Evolutionary conservation across 2,329 filamentous ascomycete genomes (phyloP).

Genomic region (Aspergillus floridensis): DNA sequence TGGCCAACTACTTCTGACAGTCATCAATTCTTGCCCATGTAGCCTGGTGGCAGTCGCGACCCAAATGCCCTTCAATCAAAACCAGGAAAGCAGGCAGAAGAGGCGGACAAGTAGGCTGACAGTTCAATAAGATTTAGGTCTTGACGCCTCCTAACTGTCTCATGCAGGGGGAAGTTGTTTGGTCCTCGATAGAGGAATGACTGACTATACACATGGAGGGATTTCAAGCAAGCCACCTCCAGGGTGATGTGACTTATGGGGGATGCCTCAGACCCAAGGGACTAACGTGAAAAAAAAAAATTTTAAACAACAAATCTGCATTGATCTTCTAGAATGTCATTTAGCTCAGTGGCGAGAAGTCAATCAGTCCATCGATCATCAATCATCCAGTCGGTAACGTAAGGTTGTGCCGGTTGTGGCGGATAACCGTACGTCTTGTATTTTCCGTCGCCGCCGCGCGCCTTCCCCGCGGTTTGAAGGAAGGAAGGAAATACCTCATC

Average conservation of each 20-base stretch:
- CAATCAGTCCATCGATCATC: neutral
- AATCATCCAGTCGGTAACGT: too few species aligned
- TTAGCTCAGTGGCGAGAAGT: neutral
- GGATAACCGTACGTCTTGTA: neutral
- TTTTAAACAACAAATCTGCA: too few species aligned
- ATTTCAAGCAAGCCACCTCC: too few species aligned
- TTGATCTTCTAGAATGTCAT: too few species aligned
- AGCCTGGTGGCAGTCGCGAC: neutral
- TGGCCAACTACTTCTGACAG: neutral
- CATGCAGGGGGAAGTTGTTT: neutral
- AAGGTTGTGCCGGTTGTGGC: neutral
- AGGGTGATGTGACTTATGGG: too few species aligned
- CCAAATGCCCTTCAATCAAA: neutral
- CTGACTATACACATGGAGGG: too few species aligned
- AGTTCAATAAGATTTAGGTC: conserved; percentile 4
- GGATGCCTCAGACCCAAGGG: too few species aligned
- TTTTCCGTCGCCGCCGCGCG: neutral
- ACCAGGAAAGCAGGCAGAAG: neutral
- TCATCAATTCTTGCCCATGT: neutral
- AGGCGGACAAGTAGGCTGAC: neutral
- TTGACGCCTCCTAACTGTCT: conserved; percentile 2
- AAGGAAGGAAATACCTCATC: neutral
- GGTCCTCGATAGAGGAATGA: too few species aligned
- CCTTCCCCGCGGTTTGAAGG: neutral
- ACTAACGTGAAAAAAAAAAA: too few species aligned